These are phyloP conservation scores for Aspergillus nidulans DNA, from an alignment of 495 filamentous ascomycete species.

Conservation along the genomic window DNA sequence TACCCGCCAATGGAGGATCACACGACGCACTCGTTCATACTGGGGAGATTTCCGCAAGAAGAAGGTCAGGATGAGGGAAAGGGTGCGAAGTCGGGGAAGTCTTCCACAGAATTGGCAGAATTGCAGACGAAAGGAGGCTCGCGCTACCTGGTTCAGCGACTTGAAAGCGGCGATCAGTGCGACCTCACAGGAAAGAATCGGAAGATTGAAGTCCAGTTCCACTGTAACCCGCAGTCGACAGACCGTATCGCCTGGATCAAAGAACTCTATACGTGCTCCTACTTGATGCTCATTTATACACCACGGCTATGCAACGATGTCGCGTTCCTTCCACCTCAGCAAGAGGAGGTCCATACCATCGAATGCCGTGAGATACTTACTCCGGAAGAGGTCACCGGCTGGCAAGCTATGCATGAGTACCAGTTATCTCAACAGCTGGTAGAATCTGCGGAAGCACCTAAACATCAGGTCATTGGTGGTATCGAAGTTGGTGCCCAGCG, in stretches of 20 bases:
- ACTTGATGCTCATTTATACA: conserved; percentile 92
- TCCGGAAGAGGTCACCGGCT: conserved; percentile 52
- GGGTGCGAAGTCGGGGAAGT: conserved; percentile 25
- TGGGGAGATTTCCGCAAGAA: conserved; percentile 56
- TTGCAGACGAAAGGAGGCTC: conserved; percentile 78
- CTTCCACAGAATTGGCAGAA: conserved; percentile 48
- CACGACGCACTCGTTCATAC: conserved; percentile 69
- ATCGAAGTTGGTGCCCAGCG: conserved; percentile 56
- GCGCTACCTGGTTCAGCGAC: conserved; percentile 83
- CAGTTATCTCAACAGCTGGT: conserved; percentile 35
- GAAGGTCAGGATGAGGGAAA: conserved; percentile 23
- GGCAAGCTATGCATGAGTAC: conserved; percentile 50
- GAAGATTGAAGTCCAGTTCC: conserved; percentile 86
- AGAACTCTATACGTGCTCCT: conserved; percentile 87
- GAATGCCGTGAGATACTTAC: conserved; percentile 68
- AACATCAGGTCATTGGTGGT: conserved; percentile 51
- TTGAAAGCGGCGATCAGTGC: conserved; percentile 82
- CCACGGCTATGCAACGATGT: conserved; percentile 89
- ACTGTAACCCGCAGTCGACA: conserved; percentile 76
- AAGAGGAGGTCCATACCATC: conserved; percentile 72
- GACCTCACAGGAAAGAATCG: conserved; percentile 84
- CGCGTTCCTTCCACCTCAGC: conserved; percentile 83
- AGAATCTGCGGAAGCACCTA: conserved; percentile 22
- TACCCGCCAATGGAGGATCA: conserved; percentile 73
- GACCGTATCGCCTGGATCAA: conserved; percentile 95